Evolutionary conservation across 768 basidiomycete genomes (phyloP).

Genomic region (Pleurotus pulmonarius): DNA sequence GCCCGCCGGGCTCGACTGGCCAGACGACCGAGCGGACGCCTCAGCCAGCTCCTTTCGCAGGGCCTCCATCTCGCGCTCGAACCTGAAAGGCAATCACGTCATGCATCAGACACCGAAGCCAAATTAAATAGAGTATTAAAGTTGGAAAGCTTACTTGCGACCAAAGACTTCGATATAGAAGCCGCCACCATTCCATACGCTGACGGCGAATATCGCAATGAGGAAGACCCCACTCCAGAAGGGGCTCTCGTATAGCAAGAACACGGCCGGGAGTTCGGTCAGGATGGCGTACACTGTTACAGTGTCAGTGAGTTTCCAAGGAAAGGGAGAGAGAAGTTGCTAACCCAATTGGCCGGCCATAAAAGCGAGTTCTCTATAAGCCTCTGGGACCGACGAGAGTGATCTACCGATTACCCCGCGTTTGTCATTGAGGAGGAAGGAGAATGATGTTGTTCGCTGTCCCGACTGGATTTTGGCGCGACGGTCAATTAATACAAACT

Average conservation of each 20-base stretch:
- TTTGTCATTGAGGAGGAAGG: constrained; percentile 85
- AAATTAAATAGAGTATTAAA: not conserved
- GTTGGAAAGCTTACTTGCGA: constrained; percentile 61
- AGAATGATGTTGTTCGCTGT: constrained; percentile 86
- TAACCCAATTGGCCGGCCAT: constrained; percentile 81
- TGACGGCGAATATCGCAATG: constrained; percentile 75
- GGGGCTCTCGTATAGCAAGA: constrained; percentile 76
- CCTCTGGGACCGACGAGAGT: constrained; percentile 54
- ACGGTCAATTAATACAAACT: constrained; percentile 87
- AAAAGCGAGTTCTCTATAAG: constrained; percentile 68
- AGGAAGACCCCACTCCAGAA: constrained; percentile 78
- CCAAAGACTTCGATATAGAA: constrained; percentile 98
- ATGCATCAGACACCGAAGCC: constrained; percentile 9
- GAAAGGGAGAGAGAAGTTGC: constrained; percentile 18
- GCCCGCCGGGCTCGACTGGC: constrained; percentile 42
- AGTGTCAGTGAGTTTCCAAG: not conserved
- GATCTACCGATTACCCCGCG: constrained; percentile 76
- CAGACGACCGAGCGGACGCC: constrained; percentile 44
- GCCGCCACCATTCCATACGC: constrained; percentile 94
- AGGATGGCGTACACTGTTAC: constrained; percentile 73
- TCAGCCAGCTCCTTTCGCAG: constrained; percentile 89
- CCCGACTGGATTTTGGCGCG: constrained; percentile 89
- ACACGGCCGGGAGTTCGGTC: constrained; percentile 84
- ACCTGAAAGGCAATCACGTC: constrained; percentile 41
- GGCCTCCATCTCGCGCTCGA: constrained; percentile 89